Base-by-base conservation (phyloP, 371 early-diverging fungal genomes). In the Circinella minor region DNA sequence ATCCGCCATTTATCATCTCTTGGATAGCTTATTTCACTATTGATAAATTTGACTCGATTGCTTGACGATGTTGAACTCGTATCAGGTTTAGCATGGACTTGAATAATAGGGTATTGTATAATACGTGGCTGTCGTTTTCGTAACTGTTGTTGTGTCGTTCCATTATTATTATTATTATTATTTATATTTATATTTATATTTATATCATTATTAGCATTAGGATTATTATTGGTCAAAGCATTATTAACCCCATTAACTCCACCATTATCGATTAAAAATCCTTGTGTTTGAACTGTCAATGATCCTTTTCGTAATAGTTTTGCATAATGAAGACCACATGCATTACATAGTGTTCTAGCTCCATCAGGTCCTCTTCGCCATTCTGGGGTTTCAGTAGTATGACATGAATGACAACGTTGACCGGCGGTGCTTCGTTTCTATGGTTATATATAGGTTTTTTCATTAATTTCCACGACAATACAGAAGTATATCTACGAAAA, bases 321-420 rank as follows among this genome's bases (percentile, higher is more conserved):
- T 10, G 71, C 61, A 63, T 71, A 71, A 55, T 71, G 86, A 61
- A 88, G 64, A 36, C 91, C 91, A 65, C 91, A 91, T 8, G 89
- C 88, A 75, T 91, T 91, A 57, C 91, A 91, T 9, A 91, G 68
- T 3, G 89, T 90, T 48, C 86, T 76, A 5, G 91, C 88, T 7
- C 91, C 91, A 73, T 87, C 82, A n/a, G 90, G 91, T 15, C 91
- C 91, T 49, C 91, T 83, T 60, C 91, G 80, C 91, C 91, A 91
- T 76, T 87, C 89, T 14, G 91, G 90, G 11, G 91, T 91, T 57
- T 86, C 84, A 9, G 86, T 81, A 38, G 83, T 82, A 67, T 84
- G 79, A 71, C 91, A 91, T 36, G 86, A 84, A 49, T 87, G 85
- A 46, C 89, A 88, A 36, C 81, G 78, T 15, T 57, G 64, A 15